These are phyloP conservation scores for Pseudozyma tsukubaensis DNA, from an alignment of 1,284 basidiomycete genomes.

Conservation along the genomic window DNA sequence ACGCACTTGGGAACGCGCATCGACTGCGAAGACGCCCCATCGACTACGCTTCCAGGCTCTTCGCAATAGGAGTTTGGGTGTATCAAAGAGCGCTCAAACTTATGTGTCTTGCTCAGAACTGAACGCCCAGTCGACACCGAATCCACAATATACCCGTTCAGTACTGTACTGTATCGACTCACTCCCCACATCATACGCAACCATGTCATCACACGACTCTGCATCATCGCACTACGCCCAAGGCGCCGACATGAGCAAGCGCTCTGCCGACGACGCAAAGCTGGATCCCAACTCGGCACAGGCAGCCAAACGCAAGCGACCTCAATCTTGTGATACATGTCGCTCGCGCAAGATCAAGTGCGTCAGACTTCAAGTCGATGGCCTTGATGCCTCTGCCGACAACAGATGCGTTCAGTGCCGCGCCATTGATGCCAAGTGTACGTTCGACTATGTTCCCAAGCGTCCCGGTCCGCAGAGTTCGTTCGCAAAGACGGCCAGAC, in stretches of 20 bases:
- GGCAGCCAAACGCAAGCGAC: slow-evolving; percentile 45
- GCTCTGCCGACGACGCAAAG: slow-evolving; percentile 19
- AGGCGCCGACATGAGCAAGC: slow-evolving; percentile 17
- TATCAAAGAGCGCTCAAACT: too few species aligned
- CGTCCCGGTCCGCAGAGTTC: slow-evolving; percentile 53
- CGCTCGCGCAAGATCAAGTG: slow-evolving; percentile 58
- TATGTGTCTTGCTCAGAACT: too few species aligned
- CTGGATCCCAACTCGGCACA: slow-evolving; percentile 17
- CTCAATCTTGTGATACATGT: slow-evolving; percentile 55
- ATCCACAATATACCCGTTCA: too few species aligned
- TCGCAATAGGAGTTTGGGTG: too few species aligned
- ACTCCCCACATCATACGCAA: not conserved
- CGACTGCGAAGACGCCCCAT: too few species aligned
- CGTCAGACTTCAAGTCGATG: slow-evolving; percentile 41
- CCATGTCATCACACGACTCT: slow-evolving; percentile 29
- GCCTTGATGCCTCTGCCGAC: slow-evolving; percentile 38
- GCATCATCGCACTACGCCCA: not conserved
- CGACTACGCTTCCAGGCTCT: too few species aligned
- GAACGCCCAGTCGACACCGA: too few species aligned
- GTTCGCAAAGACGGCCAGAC: slow-evolving; percentile 40
- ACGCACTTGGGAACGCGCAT: too few species aligned
- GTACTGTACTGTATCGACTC: too few species aligned
- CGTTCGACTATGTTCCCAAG: slow-evolving; percentile 54
- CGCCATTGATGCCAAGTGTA: slow-evolving; percentile 50
- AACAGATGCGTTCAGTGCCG: slow-evolving; percentile 51